Base-by-base conservation (phyloP, 140 eudicot species). In the Bidens hawaiensis region DNA sequence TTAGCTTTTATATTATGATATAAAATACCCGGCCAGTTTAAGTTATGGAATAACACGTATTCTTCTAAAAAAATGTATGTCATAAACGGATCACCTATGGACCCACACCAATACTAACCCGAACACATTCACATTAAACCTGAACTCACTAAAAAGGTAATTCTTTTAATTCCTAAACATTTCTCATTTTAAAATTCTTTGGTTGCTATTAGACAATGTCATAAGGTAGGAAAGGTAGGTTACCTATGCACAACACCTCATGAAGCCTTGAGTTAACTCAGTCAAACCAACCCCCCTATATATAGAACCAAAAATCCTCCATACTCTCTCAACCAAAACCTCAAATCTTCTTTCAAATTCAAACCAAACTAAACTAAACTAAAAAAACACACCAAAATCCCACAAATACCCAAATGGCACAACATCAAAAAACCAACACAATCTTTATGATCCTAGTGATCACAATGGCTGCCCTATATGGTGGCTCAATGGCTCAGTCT, bases 401-500 rank as follows among this genome's bases (percentile, higher is more conserved):
- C n/a, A n/a, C n/a, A n/a, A n/a, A n/a, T n/a, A 18, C 49, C 72
- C 21, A 64, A 62, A 76, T 76, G 81, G 76, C 76, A 47, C 64
- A 69, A 34, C 7, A 36, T 24, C 66, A 56, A 47, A 70, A 62
- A 14, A n/a, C 14, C 25, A 21, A 6, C 47, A 38, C 47, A 6
- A 38, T 51, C 11, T 4, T 19, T 5, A 46, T 75, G 72, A 62
- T 63, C 33, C 23, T 63, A 46, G 64, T 31, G 62, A 38, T 69
- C 68, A 42, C 72, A 41, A 53, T 79, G 50, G 47, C 55, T 0
- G 21, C 43, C 30, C 3, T 73, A 23, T 70, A 52, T 36, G 47
- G 66, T 16, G 64, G 61, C 21, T 66, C 76, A 46, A 61, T 0
- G 64, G 88, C 82, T 63, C 85, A 82, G 42, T 73, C 85, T 0